These are phyloP conservation scores for Phylloporus arenicola DNA, from an alignment of 768 basidiomycete genomes.

Conservation along the genomic window DNA sequence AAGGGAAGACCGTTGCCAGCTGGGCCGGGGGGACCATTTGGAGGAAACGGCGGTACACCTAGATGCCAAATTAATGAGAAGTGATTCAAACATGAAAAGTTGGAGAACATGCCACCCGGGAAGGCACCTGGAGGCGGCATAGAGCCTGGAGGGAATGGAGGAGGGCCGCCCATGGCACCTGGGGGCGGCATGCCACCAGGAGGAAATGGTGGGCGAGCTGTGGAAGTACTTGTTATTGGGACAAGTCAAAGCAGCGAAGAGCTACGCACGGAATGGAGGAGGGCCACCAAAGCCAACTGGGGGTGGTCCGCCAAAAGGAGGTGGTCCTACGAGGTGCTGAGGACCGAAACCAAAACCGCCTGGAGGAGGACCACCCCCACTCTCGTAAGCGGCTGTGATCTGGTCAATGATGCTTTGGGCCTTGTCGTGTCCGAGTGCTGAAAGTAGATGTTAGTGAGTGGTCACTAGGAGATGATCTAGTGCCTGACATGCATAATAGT, in stretches of 20 bases:
- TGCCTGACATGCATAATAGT: slow-evolving; percentile 88
- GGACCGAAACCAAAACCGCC: slow-evolving; percentile 86
- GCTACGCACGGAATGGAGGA: slow-evolving; percentile 16
- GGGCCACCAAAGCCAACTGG: slow-evolving; percentile 51
- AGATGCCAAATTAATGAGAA: slow-evolving; percentile 2
- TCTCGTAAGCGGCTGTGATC: slow-evolving; percentile 91
- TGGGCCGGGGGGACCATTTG: slow-evolving; percentile 32
- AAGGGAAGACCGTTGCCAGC: slow-evolving; percentile 29
- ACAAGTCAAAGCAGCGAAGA: not conserved
- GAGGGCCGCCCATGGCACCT: slow-evolving; percentile 51
- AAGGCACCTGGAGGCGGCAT: slow-evolving; percentile 46
- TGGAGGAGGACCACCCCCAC: slow-evolving; percentile 77
- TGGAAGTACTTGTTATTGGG: slow-evolving; percentile 6
- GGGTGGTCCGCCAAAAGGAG: slow-evolving; percentile 49
- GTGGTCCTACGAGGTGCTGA: slow-evolving; percentile 61
- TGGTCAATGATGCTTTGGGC: slow-evolving; percentile 98
- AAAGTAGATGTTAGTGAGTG: slow-evolving; percentile 11
- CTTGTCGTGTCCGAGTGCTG: slow-evolving; percentile 91
- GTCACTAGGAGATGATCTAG: not conserved
- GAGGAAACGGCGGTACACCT: slow-evolving; percentile 51
- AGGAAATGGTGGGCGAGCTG: slow-evolving; percentile 68
- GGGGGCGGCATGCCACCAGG: slow-evolving; percentile 48
- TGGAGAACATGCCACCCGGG: slow-evolving; percentile 39
- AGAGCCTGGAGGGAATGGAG: slow-evolving; percentile 68
- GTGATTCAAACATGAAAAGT: not conserved